Conservation (phyloP, 768 basidiomycete genomes). For the Roridomyces roridus region DNA sequence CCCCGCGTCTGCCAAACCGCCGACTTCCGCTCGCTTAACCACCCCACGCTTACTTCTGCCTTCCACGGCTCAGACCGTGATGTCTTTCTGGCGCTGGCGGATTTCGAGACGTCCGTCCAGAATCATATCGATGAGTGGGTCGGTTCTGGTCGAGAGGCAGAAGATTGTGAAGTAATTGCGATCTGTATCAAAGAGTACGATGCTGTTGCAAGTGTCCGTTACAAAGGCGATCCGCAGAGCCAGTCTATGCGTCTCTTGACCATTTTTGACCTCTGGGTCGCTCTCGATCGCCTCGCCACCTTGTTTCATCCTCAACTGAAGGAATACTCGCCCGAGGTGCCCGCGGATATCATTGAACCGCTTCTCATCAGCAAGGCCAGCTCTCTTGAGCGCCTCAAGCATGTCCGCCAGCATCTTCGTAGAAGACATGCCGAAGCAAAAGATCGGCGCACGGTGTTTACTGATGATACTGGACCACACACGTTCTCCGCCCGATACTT, state of each 20-base stretch:
- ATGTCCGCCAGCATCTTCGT: constrained; percentile 36
- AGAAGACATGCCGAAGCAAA: constrained; percentile 29
- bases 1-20: neutral
- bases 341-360: constrained; percentile 39
- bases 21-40: neutral
- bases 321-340: constrained; percentile 53
- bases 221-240: constrained; percentile 42
- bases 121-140: constrained; percentile 5
- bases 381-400: constrained; percentile 33
- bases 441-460: constrained; percentile 39
- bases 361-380: constrained; percentile 44
- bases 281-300: constrained; percentile 45
- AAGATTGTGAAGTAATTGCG: constrained; percentile 30
- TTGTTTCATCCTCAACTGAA: constrained; percentile 42
- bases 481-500: constrained; percentile 45
- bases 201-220: constrained; percentile 30
- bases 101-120: neutral
- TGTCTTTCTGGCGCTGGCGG: constrained; percentile 3
- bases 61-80: neutral
- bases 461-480: constrained; percentile 14
- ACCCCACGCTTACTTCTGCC: neutral
- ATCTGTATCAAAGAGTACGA: constrained; percentile 34
- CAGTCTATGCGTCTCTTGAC: constrained; percentile 52
- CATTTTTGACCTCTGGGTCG: constrained; percentile 54
- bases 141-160: neutral